Evolutionary conservation across 2,329 filamentous ascomycete species (phyloP), one percentile per base, ranked within the genome.

Genomic region (Thelonectria discophora): DNA sequence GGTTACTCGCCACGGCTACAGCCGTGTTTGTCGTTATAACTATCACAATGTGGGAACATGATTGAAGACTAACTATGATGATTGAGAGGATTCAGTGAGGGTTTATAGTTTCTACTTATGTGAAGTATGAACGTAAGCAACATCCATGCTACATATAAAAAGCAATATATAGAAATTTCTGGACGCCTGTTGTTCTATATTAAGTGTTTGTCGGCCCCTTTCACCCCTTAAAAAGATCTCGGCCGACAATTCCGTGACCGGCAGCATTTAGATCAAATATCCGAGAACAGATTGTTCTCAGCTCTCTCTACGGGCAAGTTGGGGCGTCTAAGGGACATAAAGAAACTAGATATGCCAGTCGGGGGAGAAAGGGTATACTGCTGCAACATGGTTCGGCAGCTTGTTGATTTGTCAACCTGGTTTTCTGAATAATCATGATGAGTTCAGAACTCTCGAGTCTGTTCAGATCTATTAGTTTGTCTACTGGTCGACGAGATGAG

Each of bases 361-460:
- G 46, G 58, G 58, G 37, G 55, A 50, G 39, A 45, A 55, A 1
- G 37, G 46, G 13, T 60, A 60, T n/a, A n/a, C n/a, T 7, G 30
- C 37, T 1, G 8, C n/a, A 18, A 45, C 46, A 18, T 60, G 58
- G 18, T 45, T 46, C 10, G 58, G 58, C 11, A 60, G 40, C 40
- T 60, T 39, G 10, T 45, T 60, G 17, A 60, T 60, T 32, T 55
- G 45, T 9, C 30, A 37, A 15, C 27, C 13, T 15, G 55, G 51
- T 7, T 55, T 46, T 46, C 55, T 39, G 2, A 45, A 15, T 17
- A 18, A 21, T 51, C 51, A 10, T 55, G 49, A 1, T 49, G 37
- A 2, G 55, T 46, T n/a, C 50, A 20, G 9, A 60, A 60, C 12
- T 60, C 43, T n/a, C 4, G 39, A 39, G 24, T 48, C 55, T 58